These are phyloP conservation scores for Vigna trinervia DNA, from an alignment of 306 rosid species.

Conservation along the genomic window DNA sequence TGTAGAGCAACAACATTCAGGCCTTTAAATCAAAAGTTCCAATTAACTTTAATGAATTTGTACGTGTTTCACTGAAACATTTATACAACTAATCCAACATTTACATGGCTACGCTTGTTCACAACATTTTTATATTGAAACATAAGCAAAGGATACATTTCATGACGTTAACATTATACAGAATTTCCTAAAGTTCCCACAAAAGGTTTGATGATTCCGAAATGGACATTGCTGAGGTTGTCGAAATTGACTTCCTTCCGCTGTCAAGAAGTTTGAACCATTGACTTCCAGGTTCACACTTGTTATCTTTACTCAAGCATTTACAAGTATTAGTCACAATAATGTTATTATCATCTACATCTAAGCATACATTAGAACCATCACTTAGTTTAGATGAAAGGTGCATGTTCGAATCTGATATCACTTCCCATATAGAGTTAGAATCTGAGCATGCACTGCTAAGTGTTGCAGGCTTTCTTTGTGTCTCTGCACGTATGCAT, in stretches of 20 bases:
- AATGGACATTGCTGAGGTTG: constrained; percentile 37
- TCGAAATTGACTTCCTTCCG: constrained; percentile 44
- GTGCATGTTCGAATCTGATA: constrained; percentile 79
- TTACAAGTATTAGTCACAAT: constrained; percentile 75
- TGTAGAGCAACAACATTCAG: too few species aligned
- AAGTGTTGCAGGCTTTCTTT: constrained; percentile 57
- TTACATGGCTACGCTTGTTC: not conserved
- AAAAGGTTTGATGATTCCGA: constrained; percentile 31
- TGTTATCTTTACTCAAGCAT: constrained; percentile 60
- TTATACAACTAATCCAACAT: not conserved
- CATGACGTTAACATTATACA: not conserved
- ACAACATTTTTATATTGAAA: not conserved
- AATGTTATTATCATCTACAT: constrained; percentile 60
- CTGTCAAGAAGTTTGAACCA: constrained; percentile 86
- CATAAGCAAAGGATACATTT: not conserved
- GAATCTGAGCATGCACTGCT: constrained; percentile 53
- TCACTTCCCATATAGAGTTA: constrained; percentile 66
- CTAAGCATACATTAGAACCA: constrained; percentile 68
- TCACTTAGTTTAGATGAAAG: constrained; percentile 54
- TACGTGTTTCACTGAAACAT: not conserved
- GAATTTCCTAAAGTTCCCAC: constrained; percentile 9
- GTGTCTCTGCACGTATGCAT: constrained; percentile 62
- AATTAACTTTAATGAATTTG: not conserved
- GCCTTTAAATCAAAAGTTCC: too few species aligned
- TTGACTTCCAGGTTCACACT: constrained; percentile 79